Evolutionary conservation across 495 filamentous ascomycete genomes (phyloP), one percentile per base, ranked within the genome.

Genomic region (Aspergillus incahuasiensis): DNA sequence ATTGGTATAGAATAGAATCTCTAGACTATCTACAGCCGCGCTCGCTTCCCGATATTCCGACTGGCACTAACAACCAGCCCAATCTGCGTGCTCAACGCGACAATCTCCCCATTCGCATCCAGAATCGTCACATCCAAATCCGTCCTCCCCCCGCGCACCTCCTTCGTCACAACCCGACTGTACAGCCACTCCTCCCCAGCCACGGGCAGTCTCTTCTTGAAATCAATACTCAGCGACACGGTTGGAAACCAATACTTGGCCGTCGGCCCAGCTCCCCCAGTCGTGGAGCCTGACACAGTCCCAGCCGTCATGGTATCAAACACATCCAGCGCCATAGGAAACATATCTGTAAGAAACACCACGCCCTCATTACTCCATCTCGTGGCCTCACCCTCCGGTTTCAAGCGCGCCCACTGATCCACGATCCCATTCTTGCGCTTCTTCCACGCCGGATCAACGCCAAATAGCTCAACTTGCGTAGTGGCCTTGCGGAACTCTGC

Each of bases 231-330:
- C 67, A 90, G 68, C 19, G 86, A 75, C 15, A 94, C 69, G 3
- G 89, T 95, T 0, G 88, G 89, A 71, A 91, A 92, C 90, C 90
- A 92, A 61, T 78, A 79, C 48, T 68, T 69, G 8, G 68, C 70
- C 42, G 52, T 69, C 18, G 45, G 39, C 6, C 56, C 60, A 38
- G 55, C 34, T 49, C 49, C 57, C 6, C 25, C 34, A 35, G 48
- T 48, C 45, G 43, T 60, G 13, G 55, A 62, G 11, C 54, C 48
- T 21, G 62, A 54, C 38, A 16, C 38, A 16, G 19, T 6, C 34
- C 25, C 30, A 24, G 19, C 12, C 0, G 70, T 63, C 63, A 72
- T 66, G 24, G 55, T 56, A 56, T 73, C 66, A 51, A 77, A 67
- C 47, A 66, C 63, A 62, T 83, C 78, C 35, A 86, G 58, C 34